Evolutionary conservation across 2,329 filamentous ascomycete species (phyloP).

Genomic region (Calonectria ilicicola): DNA sequence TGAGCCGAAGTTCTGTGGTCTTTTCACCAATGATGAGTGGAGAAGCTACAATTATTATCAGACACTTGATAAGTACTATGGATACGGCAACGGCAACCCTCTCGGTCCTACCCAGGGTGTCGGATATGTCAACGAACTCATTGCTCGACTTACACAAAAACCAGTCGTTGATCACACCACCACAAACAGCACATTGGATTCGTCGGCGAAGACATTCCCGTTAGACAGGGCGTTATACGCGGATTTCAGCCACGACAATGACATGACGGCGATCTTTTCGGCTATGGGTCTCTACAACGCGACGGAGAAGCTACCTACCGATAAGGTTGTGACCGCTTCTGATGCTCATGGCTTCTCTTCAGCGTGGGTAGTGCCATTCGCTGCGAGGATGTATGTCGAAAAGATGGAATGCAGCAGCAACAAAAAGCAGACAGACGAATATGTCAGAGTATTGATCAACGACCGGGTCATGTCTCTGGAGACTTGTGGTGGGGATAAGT

Average conservation of each 20-base stretch:
- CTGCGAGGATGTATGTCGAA: slow-evolving; percentile 84
- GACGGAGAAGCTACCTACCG: slow-evolving; percentile 66
- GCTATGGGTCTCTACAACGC: slow-evolving; percentile 83
- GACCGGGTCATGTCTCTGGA: slow-evolving; percentile 81
- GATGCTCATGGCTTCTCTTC: slow-evolving; percentile 78
- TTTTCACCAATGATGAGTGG: slow-evolving; percentile 84
- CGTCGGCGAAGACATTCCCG: slow-evolving; percentile 77
- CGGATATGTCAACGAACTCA: slow-evolving; percentile 88
- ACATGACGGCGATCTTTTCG: slow-evolving; percentile 81
- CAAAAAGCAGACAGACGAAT: slow-evolving; percentile 64
- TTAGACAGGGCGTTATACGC: slow-evolving; percentile 78
- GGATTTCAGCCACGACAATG: slow-evolving; percentile 94
- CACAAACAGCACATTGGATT: slow-evolving; percentile 83
- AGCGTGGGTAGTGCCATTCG: slow-evolving; percentile 86
- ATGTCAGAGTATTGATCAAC: slow-evolving; percentile 85
- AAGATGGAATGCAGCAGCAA: slow-evolving; percentile 76
- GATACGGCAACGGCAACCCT: slow-evolving; percentile 80
- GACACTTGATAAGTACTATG: slow-evolving; percentile 86
- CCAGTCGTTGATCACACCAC: slow-evolving; percentile 80
- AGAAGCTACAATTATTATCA: slow-evolving; percentile 83
- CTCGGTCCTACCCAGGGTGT: slow-evolving; percentile 88
- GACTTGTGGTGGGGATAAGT: slow-evolving; percentile 75
- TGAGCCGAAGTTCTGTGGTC: slow-evolving; percentile 78
- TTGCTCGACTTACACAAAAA: slow-evolving; percentile 79
- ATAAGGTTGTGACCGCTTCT: slow-evolving; percentile 60